Evolutionary conservation across 495 filamentous ascomycete species (phyloP).

Genomic region (Evernia prunastri): DNA sequence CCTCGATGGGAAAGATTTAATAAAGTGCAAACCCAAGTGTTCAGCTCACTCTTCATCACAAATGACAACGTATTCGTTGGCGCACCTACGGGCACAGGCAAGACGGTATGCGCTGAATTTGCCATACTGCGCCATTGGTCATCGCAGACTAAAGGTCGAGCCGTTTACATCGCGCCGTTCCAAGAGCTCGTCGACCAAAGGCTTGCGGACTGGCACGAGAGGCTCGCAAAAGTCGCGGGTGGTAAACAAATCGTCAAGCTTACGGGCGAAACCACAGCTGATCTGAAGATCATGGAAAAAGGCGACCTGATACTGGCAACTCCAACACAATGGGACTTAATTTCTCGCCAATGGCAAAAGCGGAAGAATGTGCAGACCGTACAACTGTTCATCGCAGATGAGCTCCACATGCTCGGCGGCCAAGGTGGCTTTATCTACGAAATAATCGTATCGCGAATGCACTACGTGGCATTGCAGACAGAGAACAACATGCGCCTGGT

Average conservation of each 20-base stretch:
- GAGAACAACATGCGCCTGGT: conserved; percentile 81
- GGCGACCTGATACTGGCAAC: conserved; percentile 92
- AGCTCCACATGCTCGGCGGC: conserved; percentile 93
- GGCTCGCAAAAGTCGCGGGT: conserved; percentile 63
- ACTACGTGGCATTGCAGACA: conserved; percentile 85
- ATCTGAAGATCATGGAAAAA: conserved; percentile 80
- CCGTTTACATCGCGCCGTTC: conserved; percentile 93
- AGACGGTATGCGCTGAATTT: conserved; percentile 95
- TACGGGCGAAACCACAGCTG: conserved; percentile 85
- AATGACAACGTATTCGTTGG: conserved; percentile 92
- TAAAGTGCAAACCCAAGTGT: conserved; percentile 94
- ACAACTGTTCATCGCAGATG: conserved; percentile 89
- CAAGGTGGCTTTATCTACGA: conserved; percentile 88
- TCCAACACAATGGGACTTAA: conserved; percentile 87
- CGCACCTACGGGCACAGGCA: conserved; percentile 85
- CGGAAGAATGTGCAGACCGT: conserved; percentile 91
- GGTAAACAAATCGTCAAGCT: conserved; percentile 93
- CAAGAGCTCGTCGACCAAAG: conserved; percentile 84
- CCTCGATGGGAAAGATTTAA: conserved; percentile 86
- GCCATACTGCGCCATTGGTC: conserved; percentile 86
- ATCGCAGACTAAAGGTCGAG: conserved; percentile 62
- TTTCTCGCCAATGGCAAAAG: conserved; percentile 92
- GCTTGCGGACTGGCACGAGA: conserved; percentile 74
- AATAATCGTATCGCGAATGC: conserved; percentile 93
- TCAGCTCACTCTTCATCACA: conserved; percentile 81